Conservation (phyloP, 352 stramenopile genomes). For the Phytophthora cactorum region DNA sequence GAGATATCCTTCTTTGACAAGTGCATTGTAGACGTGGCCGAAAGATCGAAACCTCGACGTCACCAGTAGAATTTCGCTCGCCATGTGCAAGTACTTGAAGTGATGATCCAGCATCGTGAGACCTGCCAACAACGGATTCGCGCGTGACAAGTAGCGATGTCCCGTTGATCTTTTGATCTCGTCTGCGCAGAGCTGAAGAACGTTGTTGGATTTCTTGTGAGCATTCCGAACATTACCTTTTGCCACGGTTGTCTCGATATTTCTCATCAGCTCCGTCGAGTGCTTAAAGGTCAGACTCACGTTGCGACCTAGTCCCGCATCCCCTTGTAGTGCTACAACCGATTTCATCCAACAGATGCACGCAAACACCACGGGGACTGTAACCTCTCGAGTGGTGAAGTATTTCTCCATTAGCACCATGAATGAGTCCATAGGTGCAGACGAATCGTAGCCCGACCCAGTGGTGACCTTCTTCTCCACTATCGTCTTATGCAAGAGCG, state of each 20-base stretch:
- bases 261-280: conserved; percentile 26
- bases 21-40: conserved; percentile 36
- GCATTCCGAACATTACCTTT: conserved; percentile 23
- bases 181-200: conserved; percentile 1
- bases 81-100: conserved; percentile 33
- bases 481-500: conserved; percentile 31
- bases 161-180: neutral
- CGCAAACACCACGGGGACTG: conserved; percentile 33
- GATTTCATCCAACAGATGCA: conserved; percentile 44
- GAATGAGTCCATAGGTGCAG: conserved; percentile 19
- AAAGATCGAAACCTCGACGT: conserved; percentile 32
- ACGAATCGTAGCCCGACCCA: conserved; percentile 8
- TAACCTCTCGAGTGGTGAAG: conserved; percentile 30
- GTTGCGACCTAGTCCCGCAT: conserved; percentile 23
- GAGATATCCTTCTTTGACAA: conserved; percentile 27
- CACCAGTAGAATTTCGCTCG: neutral
- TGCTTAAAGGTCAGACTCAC: conserved; percentile 38
- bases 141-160: conserved; percentile 17
- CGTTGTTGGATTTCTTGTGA: neutral
- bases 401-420: conserved; percentile 29
- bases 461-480: conserved; percentile 15
- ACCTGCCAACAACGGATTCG: conserved; percentile 39
- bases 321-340: conserved; percentile 34
- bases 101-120: conserved; percentile 34
- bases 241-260: conserved; percentile 16